Conservation (phyloP, 1,139 yeast genomes). For the Hemisphaericaspora xylofermentans region DNA sequence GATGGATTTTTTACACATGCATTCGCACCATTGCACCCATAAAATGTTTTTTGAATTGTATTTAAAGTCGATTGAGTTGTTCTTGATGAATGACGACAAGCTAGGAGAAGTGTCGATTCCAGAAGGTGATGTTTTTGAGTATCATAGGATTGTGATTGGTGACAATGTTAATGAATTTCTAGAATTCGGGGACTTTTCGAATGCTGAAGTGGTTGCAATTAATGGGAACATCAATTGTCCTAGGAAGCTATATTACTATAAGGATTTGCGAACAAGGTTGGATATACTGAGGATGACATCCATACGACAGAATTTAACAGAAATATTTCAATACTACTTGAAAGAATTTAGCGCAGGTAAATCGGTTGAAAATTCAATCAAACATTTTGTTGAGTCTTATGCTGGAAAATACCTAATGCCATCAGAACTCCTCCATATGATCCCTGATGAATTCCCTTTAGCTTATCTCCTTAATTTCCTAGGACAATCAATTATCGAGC, state of each 20-base stretch:
- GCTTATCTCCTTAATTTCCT: conserved; percentile 31
- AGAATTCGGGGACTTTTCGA: conserved; percentile 26
- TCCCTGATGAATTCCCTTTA: conserved; percentile 37
- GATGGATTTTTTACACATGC: conserved; percentile 33
- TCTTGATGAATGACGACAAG: background rate
- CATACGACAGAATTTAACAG: conserved; percentile 11
- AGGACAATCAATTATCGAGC: conserved; percentile 19
- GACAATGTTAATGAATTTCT: conserved; percentile 7
- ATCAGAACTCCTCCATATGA: conserved; percentile 25
- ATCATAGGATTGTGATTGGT: conserved; percentile 10
- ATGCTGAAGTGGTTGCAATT: conserved; percentile 36
- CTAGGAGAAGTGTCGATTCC: background rate
- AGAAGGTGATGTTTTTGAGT: conserved; percentile 7
- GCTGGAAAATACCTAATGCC: conserved; percentile 19
- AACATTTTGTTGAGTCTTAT: conserved; percentile 31
- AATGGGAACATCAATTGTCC: conserved; percentile 25
- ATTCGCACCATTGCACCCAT: conserved; percentile 28
- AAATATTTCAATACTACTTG: conserved; percentile 25
- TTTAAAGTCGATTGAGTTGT: conserved; percentile 33
- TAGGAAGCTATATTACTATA: conserved; percentile 18
- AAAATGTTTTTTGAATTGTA: conserved; percentile 28
- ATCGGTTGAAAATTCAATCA: conserved; percentile 21
- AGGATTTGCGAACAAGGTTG: background rate
- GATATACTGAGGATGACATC: background rate
- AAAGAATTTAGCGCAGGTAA: conserved; percentile 12